A percentile compares a stretch with the other conserved stretches of the same genome.
Conservation (phyloP, 345 rosid genomes). For the Physaria fendleri region DNA sequence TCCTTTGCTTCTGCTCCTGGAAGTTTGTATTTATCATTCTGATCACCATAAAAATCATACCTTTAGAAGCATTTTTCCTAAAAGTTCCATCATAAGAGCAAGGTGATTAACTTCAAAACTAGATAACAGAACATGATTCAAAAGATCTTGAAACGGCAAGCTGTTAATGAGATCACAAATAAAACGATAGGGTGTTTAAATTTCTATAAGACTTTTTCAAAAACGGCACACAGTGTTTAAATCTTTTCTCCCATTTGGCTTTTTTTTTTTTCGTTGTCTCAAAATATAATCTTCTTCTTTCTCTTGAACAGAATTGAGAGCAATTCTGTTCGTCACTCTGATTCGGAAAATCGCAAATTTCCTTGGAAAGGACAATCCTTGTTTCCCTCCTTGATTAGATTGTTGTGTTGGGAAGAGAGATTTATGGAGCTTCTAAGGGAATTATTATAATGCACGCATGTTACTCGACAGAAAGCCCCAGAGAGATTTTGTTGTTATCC, state of each 20-base stretch:
- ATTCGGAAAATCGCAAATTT: too few species aligned
- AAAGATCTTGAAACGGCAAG: too few species aligned
- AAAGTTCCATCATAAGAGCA: too few species aligned
- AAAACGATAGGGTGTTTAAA: neutral
- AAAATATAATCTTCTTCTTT: neutral
- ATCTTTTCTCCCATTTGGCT: neutral
- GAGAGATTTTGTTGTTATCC: neutral
- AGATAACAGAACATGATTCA: too few species aligned
- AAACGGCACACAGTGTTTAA: conserved; percentile 14
- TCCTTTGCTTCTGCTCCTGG: too few species aligned
- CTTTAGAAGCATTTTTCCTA: too few species aligned
- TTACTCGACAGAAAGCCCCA: conserved; percentile 21
- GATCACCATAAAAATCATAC: neutral
- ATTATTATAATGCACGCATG: conserved; percentile 11
- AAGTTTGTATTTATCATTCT: too few species aligned
- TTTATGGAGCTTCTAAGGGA: neutral
- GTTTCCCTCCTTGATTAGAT: neutral
- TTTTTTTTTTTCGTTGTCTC: neutral
- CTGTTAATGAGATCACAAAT: neutral
- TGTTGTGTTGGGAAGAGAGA: neutral
- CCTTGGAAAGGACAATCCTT: too few species aligned
- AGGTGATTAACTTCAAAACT: too few species aligned
- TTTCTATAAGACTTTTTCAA: neutral
- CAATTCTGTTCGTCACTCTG: neutral
- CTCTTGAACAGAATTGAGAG: conserved; percentile 1